phyloP scores from a whole-genome alignment of 768 basidiomycete species.

The Lentinus tigrinus region DNA sequence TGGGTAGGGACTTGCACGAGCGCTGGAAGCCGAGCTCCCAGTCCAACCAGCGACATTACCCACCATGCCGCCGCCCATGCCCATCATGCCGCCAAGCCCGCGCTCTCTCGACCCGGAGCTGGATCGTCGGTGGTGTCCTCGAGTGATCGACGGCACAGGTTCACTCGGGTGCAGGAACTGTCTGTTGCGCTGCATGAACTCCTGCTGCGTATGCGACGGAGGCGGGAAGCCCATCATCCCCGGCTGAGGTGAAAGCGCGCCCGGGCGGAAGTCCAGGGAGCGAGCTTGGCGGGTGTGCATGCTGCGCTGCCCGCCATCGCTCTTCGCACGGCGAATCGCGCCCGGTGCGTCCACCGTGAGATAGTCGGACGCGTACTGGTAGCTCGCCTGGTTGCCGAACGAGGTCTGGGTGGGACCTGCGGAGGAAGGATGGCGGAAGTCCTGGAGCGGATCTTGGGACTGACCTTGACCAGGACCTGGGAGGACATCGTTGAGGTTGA shows the following conservation, averaged over 20 bases:
- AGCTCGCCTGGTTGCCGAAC: slow-evolving; percentile 19
- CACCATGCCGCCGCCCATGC: slow-evolving; percentile 6
- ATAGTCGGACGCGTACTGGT: slow-evolving; percentile 23
- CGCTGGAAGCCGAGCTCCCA: slow-evolving; percentile 21
- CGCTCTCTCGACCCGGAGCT: slow-evolving; percentile 40
- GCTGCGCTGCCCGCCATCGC: slow-evolving; percentile 40
- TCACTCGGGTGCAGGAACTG: slow-evolving; percentile 45
- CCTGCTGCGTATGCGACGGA: slow-evolving; percentile 37
- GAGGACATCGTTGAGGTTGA: slow-evolving; percentile 44
- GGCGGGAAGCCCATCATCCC: slow-evolving; percentile 26
- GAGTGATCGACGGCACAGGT: slow-evolving; percentile 33
- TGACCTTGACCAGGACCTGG: slow-evolving; percentile 23
- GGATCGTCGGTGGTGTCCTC: slow-evolving; percentile 43
- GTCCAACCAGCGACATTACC: slow-evolving; percentile 19
- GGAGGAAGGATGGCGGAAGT: slow-evolving; percentile 23
- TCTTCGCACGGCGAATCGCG: slow-evolving; percentile 49
- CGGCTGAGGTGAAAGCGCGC: slow-evolving; percentile 12
- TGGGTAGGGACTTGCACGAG: slow-evolving; percentile 62
- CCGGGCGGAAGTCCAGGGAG: slow-evolving; percentile 58
- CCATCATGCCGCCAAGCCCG: slow-evolving; percentile 20
- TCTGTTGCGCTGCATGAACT: slow-evolving; percentile 35
- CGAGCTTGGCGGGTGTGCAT: slow-evolving; percentile 51
- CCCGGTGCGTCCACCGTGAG: slow-evolving; percentile 36
- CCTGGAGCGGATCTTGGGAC: slow-evolving; percentile 17
- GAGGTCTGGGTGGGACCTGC: slow-evolving; percentile 26